phyloP scores from a whole-genome alignment of 768 basidiomycete genomes.

The Suillus alpinus region DNA sequence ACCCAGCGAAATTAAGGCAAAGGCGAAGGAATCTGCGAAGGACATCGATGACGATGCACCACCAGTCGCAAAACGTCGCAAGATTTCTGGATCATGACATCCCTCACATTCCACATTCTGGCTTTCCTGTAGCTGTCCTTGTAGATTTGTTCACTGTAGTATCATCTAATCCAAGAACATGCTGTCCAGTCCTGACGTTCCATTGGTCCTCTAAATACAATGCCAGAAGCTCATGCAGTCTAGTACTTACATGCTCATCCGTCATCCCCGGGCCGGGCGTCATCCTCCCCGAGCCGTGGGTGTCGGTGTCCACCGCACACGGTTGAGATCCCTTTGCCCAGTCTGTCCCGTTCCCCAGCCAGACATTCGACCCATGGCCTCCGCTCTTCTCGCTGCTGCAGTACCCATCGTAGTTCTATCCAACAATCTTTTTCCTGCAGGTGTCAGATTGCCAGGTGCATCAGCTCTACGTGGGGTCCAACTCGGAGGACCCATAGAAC shows the following conservation, averaged over 20 bases:
- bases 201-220: background rate
- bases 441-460: slow-evolving; percentile 74
- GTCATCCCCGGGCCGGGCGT: slow-evolving; percentile 20
- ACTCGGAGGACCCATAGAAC: slow-evolving; percentile 75
- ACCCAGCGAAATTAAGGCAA: slow-evolving; percentile 16
- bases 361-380: slow-evolving; percentile 59
- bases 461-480: slow-evolving; percentile 78
- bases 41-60: slow-evolving; percentile 25
- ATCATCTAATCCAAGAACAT: background rate
- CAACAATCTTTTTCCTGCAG: slow-evolving; percentile 77
- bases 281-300: slow-evolving; percentile 41
- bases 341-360: slow-evolving; percentile 50
- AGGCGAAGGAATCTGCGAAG: slow-evolving; percentile 14
- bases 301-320: slow-evolving; percentile 79
- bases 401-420: slow-evolving; percentile 69
- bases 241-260: background rate
- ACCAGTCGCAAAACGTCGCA: slow-evolving; percentile 60
- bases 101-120: slow-evolving; percentile 18
- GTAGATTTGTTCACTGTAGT: background rate
- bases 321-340: slow-evolving; percentile 62
- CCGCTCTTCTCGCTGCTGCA: slow-evolving; percentile 59
- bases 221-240: background rate
- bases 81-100: slow-evolving; percentile 32
- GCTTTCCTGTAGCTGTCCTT: background rate
- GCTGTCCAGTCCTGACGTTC: background rate